These are phyloP conservation scores for Massariosphaeria phaeospora DNA, from an alignment of 495 filamentous ascomycete genomes.

Conservation along the genomic window DNA sequence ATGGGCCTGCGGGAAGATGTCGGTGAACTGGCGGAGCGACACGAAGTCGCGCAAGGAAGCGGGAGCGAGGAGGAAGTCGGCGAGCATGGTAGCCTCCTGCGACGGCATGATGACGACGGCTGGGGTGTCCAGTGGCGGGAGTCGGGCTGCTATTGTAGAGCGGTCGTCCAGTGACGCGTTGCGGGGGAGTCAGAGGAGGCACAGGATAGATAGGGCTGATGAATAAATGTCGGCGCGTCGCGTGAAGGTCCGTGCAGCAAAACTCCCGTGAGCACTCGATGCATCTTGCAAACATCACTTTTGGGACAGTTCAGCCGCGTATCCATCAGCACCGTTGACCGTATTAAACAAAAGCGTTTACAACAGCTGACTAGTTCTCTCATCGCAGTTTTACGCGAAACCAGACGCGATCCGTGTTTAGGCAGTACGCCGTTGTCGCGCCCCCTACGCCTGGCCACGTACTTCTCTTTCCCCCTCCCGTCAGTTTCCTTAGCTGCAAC, in stretches of 20 bases:
- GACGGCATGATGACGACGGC: conserved; percentile 55
- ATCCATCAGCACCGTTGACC: conserved; percentile 1
- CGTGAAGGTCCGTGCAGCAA: conserved; percentile 4
- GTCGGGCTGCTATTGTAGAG: not conserved
- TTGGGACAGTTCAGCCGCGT: not conserved
- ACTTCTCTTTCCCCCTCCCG: not conserved
- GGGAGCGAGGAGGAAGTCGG: conserved; percentile 70
- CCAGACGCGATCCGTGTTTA: conserved; percentile 2
- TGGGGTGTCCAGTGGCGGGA: not conserved
- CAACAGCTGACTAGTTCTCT: not conserved
- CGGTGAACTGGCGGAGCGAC: conserved; percentile 67
- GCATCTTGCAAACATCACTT: not conserved
- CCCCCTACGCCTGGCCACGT: not conserved
- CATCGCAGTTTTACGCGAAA: not conserved
- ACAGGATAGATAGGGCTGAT: not conserved
- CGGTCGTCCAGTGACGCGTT: not conserved
- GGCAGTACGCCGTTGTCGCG: not conserved
- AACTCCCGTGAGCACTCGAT: not conserved
- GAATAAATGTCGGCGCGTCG: conserved; percentile 4
- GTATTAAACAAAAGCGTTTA: not conserved
- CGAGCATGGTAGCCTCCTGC: conserved; percentile 65
- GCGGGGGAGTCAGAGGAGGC: not conserved
- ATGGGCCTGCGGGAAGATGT: conserved; percentile 66
- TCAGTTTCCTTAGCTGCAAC: not conserved
- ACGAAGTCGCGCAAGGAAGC: conserved; percentile 67